These are phyloP conservation scores for Neurospora crassa DNA, from an alignment of 2,329 filamentous ascomycete genomes.

Conservation along the genomic window DNA sequence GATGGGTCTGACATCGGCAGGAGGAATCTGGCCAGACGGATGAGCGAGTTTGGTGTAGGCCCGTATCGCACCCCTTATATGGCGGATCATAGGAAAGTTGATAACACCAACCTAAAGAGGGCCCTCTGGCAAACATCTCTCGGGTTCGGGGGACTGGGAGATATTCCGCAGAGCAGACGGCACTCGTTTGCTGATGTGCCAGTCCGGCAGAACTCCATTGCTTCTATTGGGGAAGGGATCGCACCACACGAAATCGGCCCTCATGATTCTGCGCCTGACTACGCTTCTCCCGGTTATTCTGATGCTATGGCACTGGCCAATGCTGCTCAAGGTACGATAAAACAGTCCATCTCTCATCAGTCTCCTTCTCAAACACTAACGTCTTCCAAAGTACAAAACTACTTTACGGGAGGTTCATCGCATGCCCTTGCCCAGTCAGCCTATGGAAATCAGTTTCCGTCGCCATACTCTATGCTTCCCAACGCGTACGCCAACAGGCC, in stretches of 20 bases:
- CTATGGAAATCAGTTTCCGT: conserved; percentile 34
- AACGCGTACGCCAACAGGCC: conserved; percentile 39
- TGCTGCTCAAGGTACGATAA: conserved; percentile 29
- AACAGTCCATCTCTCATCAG: background rate
- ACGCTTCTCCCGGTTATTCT: background rate
- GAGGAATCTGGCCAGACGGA: conserved; percentile 38
- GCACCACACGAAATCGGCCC: conserved; percentile 35
- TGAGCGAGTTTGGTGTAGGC: conserved; percentile 46
- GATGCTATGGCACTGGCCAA: conserved; percentile 14
- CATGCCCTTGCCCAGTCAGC: conserved; percentile 28
- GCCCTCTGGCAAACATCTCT: conserved; percentile 63
- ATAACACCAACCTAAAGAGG: conserved; percentile 50
- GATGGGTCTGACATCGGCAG: conserved; percentile 41
- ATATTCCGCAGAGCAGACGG: conserved; percentile 63
- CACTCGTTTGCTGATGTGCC: conserved; percentile 70
- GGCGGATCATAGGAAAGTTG: conserved; percentile 52
- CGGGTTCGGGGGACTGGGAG: conserved; percentile 52
- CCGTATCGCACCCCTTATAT: conserved; percentile 38
- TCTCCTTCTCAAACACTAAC: conserved; percentile 16
- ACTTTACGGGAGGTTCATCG: conserved; percentile 28
- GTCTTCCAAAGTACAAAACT: conserved; percentile 20
- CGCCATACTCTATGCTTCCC: conserved; percentile 36
- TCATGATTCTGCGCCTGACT: conserved; percentile 30
- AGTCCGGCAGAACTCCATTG: conserved; percentile 53
- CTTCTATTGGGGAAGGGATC: conserved; percentile 45